Evolutionary conservation across 1,284 basidiomycete species (phyloP), one percentile per base, ranked within the genome.

Genomic region (Coniophora puteana): DNA sequence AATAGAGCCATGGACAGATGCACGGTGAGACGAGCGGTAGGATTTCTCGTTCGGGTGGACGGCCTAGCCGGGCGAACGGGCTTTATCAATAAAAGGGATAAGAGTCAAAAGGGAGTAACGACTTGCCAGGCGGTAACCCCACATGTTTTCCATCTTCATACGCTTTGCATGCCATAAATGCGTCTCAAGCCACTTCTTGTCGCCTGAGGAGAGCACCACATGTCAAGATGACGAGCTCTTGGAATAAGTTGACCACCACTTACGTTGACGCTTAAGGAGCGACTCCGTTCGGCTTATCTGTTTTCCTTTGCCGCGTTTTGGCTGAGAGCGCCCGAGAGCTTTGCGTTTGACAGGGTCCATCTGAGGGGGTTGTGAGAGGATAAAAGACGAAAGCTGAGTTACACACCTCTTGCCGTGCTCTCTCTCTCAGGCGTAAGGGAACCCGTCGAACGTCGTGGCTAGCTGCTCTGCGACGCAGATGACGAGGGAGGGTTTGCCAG

Each of bases 91-190:
- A 18, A 4, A 20, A 28, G 36, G n/a, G 28, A 17, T 46, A 24
- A 16, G 12, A 18, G 27, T 30, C 14, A 25, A 18, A 33, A n/a
- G 25, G n/a, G 22, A 34, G 13, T 22, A 18, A 22, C 36, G 29
- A 52, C 74, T 13, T 26, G 89, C 90, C 36, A 97, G 68, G 51
- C 89, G 73, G 58, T 90, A 91, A 0, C 89, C 90, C 92, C 93
- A 96, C 58, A 89, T 72, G 50, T 83, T 83, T 49, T 82, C 74
- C 93, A 96, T 95, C 50, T 86, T 80, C 80, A 93, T 93, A 2
- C 93, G 78, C 62, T 95, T 96, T 1, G 93, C 86, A 55, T 96
- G 93, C 88, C 91, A 96, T 18, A 95, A 62, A 59, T 96, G 93
- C 4, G 92, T 93, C 55, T 93, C 90, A 0, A 97, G 76, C 93